A percentile compares a stretch with the other conserved stretches of the same genome.
phyloP scores from a whole-genome alignment of 176 grass and related monocot genomes.

The Oryza longistaminata region DNA sequence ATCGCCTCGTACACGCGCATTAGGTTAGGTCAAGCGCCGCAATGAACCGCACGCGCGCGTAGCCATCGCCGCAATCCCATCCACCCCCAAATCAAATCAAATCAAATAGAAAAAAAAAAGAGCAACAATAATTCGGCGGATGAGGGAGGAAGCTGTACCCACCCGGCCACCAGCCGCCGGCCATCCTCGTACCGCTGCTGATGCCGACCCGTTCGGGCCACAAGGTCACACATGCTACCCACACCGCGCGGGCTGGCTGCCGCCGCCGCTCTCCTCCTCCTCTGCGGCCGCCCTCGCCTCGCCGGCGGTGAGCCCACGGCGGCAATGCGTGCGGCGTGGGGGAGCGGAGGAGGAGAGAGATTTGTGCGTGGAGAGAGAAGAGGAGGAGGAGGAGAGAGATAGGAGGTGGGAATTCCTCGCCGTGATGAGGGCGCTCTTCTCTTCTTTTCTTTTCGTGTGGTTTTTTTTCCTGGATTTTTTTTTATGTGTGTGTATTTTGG shows the following conservation, averaged over 20 bases:
- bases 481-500: not conserved
- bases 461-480: not conserved
- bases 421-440: conserved; percentile 32
- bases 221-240: conserved; percentile 86
- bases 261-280: conserved; percentile 7
- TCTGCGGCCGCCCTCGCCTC: conserved; percentile 39
- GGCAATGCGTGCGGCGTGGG: conserved; percentile 54
- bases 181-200: conserved; percentile 97
- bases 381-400: conserved; percentile 23
- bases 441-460: not conserved
- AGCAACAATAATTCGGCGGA: conserved; percentile 2
- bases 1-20: conserved; percentile 14
- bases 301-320: conserved; percentile 4
- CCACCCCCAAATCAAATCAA: not conserved
- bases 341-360: conserved; percentile 39
- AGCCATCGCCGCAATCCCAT: conserved; percentile 26
- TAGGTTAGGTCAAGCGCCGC: conserved; percentile 38
- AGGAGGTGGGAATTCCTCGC: conserved; percentile 46
- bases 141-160: conserved; percentile 43
- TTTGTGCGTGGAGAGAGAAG: conserved; percentile 40
- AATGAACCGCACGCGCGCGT: conserved; percentile 12
- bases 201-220: conserved; percentile 96
- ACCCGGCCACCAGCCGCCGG: conserved; percentile 88
- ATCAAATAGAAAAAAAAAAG: not conserved
- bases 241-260: not conserved